These are phyloP conservation scores for Udeniomyces megalosporus DNA, from an alignment of 768 basidiomycete species.

Conservation along the genomic window DNA sequence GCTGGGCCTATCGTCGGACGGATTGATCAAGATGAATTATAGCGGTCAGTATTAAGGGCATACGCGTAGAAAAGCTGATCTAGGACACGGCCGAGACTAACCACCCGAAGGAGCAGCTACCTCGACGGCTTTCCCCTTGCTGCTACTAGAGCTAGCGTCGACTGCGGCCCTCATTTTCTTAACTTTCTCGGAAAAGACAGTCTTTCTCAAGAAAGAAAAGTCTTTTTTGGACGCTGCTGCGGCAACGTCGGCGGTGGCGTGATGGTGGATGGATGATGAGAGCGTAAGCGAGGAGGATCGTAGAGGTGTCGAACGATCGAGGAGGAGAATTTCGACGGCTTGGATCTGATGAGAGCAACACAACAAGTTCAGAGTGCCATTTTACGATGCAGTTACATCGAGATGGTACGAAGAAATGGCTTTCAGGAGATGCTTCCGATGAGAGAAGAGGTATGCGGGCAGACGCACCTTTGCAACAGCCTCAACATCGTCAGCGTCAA, in stretches of 20 bases:
- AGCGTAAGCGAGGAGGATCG: constrained; percentile 12
- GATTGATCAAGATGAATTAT: too few relatives aligned
- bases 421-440: neutral
- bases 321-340: constrained; percentile 8
- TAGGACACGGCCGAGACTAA: too few relatives aligned
- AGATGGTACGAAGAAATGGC: neutral
- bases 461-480: constrained; percentile 2
- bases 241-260: neutral
- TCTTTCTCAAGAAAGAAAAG: constrained; percentile 14
- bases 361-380: too few relatives aligned
- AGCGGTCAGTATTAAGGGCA: too few relatives aligned
- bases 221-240: constrained; percentile 7
- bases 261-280: neutral
- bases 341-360: constrained; percentile 3
- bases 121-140: neutral
- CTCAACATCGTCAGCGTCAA: constrained; percentile 11
- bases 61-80: neutral
- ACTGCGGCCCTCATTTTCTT: constrained; percentile 2
- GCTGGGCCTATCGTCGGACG: neutral
- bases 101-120: neutral
- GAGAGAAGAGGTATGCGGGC: neutral
- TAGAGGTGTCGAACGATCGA: constrained; percentile 13
- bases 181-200: constrained; percentile 9
- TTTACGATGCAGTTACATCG: too few relatives aligned
- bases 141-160: neutral